Percentiles rank a stretch among this genome's conserved stretches.
These are phyloP conservation scores for Parsonsia alboflavescens DNA, from an alignment of 257 asterid genomes.

Conservation along the genomic window DNA sequence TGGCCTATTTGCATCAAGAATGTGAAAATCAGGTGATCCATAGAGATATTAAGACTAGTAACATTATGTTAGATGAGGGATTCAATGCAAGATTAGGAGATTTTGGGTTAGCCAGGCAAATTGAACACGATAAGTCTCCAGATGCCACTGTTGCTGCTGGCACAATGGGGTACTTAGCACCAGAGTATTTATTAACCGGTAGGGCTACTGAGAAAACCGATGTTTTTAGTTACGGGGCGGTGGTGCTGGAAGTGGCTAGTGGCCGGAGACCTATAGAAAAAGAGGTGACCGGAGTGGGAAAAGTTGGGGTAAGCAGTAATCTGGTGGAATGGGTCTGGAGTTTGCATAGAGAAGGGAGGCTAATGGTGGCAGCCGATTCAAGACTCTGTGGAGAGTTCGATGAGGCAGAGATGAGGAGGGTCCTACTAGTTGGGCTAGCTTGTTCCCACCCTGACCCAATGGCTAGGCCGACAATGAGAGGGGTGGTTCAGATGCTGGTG, in stretches of 20 bases:
- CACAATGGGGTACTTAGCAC: constrained; percentile 88
- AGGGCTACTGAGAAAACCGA: constrained; percentile 75
- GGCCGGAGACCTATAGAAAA: constrained; percentile 77
- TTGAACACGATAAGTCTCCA: constrained; percentile 75
- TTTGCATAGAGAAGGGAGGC: constrained; percentile 52
- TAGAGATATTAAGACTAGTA: constrained; percentile 70
- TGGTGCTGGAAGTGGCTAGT: constrained; percentile 76
- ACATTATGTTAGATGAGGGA: constrained; percentile 78
- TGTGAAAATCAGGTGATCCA: constrained; percentile 82
- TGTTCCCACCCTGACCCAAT: constrained; percentile 77
- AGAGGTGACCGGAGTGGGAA: constrained; percentile 41
- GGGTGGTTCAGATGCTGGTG: constrained; percentile 66
- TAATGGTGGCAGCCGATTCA: constrained; percentile 49
- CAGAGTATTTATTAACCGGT: constrained; percentile 73
- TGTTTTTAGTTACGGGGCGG: constrained; percentile 75
- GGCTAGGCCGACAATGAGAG: constrained; percentile 74
- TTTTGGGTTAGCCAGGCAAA: constrained; percentile 69
- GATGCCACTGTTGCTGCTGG: constrained; percentile 86
- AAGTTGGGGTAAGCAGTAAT: constrained; percentile 39
- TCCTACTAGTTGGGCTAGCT: constrained; percentile 54
- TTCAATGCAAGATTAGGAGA: constrained; percentile 80
- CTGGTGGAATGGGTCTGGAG: constrained; percentile 90
- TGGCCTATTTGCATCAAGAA: constrained; percentile 75
- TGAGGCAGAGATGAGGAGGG: constrained; percentile 58
- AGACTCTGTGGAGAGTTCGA: constrained; percentile 50